Conservation (phyloP, 1,284 basidiomycete genomes). For the Schizophyllum amplum region DNA sequence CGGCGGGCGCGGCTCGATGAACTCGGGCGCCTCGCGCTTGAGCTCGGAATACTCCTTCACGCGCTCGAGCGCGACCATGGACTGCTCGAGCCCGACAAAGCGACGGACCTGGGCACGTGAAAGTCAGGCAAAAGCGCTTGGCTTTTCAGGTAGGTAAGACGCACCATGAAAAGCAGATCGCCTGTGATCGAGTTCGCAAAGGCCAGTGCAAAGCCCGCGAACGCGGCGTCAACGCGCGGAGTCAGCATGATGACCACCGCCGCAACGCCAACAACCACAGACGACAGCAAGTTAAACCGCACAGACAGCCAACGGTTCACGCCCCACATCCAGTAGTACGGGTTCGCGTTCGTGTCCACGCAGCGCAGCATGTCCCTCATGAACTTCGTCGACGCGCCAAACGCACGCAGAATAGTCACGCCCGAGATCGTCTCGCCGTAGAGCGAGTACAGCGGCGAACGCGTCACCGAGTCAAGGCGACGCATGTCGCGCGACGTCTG, state of each 20-base stretch:
- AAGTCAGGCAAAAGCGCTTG: too few relatives aligned
- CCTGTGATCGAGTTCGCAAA: slow-evolving; percentile 72
- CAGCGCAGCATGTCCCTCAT: slow-evolving; percentile 80
- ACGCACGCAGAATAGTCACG: slow-evolving; percentile 82
- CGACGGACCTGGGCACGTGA: slow-evolving; percentile 20
- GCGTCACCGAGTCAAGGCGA: slow-evolving; percentile 50
- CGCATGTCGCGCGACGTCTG: slow-evolving; percentile 88
- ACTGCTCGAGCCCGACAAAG: slow-evolving; percentile 79
- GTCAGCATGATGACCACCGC: slow-evolving; percentile 62
- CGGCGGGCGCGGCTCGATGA: slow-evolving; percentile 78
- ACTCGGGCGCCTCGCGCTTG: slow-evolving; percentile 69
- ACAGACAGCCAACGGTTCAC: slow-evolving; percentile 77
- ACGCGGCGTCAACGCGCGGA: slow-evolving; percentile 65
- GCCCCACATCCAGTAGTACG: slow-evolving; percentile 86
- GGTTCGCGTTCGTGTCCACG: slow-evolving; percentile 77
- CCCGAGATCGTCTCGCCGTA: slow-evolving; percentile 89
- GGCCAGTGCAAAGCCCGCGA: slow-evolving; percentile 79
- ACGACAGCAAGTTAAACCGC: slow-evolving; percentile 78
- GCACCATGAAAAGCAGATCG: slow-evolving; percentile 55
- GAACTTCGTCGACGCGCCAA: slow-evolving; percentile 82
- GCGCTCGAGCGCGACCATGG: slow-evolving; percentile 86
- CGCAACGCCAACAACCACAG: slow-evolving; percentile 64
- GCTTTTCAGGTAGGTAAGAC: slow-evolving; percentile 8
- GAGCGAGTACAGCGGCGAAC: slow-evolving; percentile 87
- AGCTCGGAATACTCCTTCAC: slow-evolving; percentile 88